Percentiles rank a stretch among this genome's conserved stretches.
Conservation (phyloP, 2,329 filamentous ascomycete species). For the Shiraia bambusicola region DNA sequence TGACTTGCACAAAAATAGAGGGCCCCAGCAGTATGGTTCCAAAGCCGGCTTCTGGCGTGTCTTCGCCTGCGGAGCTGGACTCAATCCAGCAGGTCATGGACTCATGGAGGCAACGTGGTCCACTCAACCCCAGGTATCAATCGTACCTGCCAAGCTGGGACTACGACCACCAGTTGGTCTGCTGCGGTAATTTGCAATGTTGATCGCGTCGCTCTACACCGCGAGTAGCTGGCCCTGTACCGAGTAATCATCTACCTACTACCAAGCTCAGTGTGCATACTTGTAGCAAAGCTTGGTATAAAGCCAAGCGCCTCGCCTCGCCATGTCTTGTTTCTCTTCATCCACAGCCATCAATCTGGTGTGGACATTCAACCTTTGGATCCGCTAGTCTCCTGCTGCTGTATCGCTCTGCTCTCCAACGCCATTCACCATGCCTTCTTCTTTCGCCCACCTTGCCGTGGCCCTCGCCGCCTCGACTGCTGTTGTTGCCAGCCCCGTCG, state of each 20-base stretch:
- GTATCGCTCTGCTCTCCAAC: conserved; percentile 13
- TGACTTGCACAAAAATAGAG: too few relatives aligned
- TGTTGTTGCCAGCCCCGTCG: conserved; percentile 33
- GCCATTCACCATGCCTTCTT: conserved; percentile 37
- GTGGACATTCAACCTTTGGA: conserved; percentile 7
- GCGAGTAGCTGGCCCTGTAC: conserved; percentile 8
- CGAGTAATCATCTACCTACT: conserved; percentile 12
- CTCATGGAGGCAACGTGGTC: conserved; percentile 20
- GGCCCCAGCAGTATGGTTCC: too few relatives aligned
- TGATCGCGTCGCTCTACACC: conserved; percentile 19
- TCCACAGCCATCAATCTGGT: conserved; percentile 11
- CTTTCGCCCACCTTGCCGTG: conserved; percentile 33
- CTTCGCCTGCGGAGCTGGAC: conserved; percentile 17
- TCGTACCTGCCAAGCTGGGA: conserved; percentile 37
- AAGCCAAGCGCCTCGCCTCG: conserved; percentile 24
- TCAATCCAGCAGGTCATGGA: conserved; percentile 32
- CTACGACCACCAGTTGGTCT: conserved; percentile 21
- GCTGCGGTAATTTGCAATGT: conserved; percentile 28
- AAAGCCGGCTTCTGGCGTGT: background rate
- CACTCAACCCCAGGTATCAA: conserved; percentile 14
- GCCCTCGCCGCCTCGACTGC: conserved; percentile 32
- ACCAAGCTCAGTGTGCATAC: conserved; percentile 13
- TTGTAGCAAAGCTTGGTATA: conserved; percentile 27
- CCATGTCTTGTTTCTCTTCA: conserved; percentile 17
- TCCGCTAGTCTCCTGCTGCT: conserved; percentile 14